These are phyloP conservation scores for Detonula confervacea DNA, from an alignment of 352 stramenopile genomes.

Conservation along the genomic window DNA sequence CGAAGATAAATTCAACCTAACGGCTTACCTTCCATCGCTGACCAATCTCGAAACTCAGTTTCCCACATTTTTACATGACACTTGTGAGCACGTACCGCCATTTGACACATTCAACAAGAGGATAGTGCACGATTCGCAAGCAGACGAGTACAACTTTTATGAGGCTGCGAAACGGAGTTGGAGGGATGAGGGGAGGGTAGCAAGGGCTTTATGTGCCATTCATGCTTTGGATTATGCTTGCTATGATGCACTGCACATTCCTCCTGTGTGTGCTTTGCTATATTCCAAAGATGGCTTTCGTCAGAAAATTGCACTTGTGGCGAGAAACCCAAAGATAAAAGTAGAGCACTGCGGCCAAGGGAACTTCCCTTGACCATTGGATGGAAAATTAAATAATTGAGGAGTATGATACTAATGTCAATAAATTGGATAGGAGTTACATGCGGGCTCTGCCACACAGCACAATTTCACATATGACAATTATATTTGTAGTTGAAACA, in stretches of 20 bases:
- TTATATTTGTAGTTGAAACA: too few relatives aligned
- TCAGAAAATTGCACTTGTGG: too few relatives aligned
- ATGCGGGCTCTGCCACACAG: too few relatives aligned
- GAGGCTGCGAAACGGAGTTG: slow-evolving; percentile 51
- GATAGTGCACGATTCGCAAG: slow-evolving; percentile 17
- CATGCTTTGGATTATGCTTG: slow-evolving; percentile 68
- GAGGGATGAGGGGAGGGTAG: slow-evolving; percentile 16
- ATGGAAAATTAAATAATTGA: too few relatives aligned
- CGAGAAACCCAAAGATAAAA: too few relatives aligned
- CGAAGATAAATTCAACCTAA: not conserved
- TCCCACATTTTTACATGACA: slow-evolving; percentile 7
- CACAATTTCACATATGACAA: too few relatives aligned
- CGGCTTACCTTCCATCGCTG: slow-evolving; percentile 22
- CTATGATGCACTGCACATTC: slow-evolving; percentile 49
- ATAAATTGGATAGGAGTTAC: too few relatives aligned
- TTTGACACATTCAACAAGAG: not conserved
- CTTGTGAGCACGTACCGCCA: not conserved
- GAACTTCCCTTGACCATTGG: too few relatives aligned
- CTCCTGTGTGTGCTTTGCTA: slow-evolving; percentile 42
- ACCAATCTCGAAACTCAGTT: slow-evolving; percentile 18
- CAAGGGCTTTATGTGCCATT: slow-evolving; percentile 44
- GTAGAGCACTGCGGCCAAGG: too few relatives aligned
- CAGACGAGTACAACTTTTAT: slow-evolving; percentile 46
- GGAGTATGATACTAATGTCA: too few relatives aligned
- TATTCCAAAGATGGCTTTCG: slow-evolving; percentile 32